Conservation (phyloP, 2,329 filamentous ascomycete species). For the Ceratocystis colombiana region DNA sequence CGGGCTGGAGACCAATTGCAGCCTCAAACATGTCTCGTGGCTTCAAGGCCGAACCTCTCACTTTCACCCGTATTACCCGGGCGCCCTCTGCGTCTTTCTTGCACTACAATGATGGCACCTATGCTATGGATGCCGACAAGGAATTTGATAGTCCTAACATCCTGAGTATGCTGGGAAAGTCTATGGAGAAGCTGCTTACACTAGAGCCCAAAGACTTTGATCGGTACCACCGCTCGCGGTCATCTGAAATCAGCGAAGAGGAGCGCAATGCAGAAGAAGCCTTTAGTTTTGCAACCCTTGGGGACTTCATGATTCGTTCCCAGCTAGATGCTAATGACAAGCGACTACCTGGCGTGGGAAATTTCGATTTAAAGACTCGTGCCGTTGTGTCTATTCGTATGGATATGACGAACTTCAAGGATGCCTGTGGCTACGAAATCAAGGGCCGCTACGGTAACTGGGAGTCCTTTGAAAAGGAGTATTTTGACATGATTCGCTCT, state of each 20-base stretch:
- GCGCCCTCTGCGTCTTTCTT: conserved; percentile 73
- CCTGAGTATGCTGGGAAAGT: conserved; percentile 84
- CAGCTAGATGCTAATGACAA: conserved; percentile 86
- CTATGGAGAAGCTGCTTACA: conserved; percentile 91
- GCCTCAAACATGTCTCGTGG: conserved; percentile 54
- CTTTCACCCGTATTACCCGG: conserved; percentile 62
- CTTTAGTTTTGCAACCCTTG: conserved; percentile 78
- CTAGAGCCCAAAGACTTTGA: conserved; percentile 74
- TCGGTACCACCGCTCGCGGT: conserved; percentile 61
- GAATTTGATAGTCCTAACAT: conserved; percentile 77
- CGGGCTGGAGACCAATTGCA: conserved; percentile 67
- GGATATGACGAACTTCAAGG: conserved; percentile 61
- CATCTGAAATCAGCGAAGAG: conserved; percentile 59
- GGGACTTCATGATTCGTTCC: conserved; percentile 86
- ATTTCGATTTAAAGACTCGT: conserved; percentile 93
- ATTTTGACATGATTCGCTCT: conserved; percentile 89
- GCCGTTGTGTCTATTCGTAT: conserved; percentile 88
- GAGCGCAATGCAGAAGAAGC: conserved; percentile 63
- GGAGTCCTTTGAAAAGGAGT: conserved; percentile 91
- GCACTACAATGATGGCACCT: conserved; percentile 70
- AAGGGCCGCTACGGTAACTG: conserved; percentile 62
- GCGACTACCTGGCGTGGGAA: conserved; percentile 76
- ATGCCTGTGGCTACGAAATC: conserved; percentile 80
- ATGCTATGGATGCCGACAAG: conserved; percentile 95
- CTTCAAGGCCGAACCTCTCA: conserved; percentile 51